These are phyloP conservation scores for Pichia inconspicua DNA, from an alignment of 1,139 yeast genomes.

Conservation along the genomic window DNA sequence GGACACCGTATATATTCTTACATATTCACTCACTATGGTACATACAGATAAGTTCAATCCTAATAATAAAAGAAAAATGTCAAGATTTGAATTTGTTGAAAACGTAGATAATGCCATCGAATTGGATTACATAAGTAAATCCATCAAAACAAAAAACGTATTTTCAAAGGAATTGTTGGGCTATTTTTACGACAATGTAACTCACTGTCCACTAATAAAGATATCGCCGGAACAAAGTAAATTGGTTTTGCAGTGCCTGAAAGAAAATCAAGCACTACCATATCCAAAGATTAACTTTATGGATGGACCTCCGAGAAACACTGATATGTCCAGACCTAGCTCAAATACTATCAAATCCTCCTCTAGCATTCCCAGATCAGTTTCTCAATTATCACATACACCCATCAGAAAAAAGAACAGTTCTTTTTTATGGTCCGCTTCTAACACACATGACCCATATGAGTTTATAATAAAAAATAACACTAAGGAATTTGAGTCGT, in stretches of 20 bases:
- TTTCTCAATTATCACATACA: conserved; percentile 5
- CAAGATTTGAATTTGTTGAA: conserved; percentile 49
- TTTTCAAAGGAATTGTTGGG: conserved; percentile 34
- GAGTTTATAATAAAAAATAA: conserved; percentile 23
- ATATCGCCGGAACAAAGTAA: conserved; percentile 21
- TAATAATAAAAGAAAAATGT: conserved; percentile 57
- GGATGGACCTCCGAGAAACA: not conserved
- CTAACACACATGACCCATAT: conserved; percentile 29
- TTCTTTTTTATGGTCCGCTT: conserved; percentile 23
- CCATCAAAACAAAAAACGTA: not conserved
- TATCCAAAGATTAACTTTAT: conserved; percentile 22
- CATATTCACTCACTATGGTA: conserved; percentile 54
- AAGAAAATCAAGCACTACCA: conserved; percentile 16
- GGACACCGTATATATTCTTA: conserved; percentile 49
- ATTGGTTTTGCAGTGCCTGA: conserved; percentile 16
- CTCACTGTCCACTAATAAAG: conserved; percentile 43
- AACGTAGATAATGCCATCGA: conserved; percentile 36
- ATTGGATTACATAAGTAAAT: conserved; percentile 26
- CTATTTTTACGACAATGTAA: conserved; percentile 58
- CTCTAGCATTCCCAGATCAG: conserved; percentile 2
- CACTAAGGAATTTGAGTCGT: conserved; percentile 14
- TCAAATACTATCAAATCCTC: conserved; percentile 2
- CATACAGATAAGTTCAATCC: conserved; percentile 65
- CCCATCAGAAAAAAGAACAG: conserved; percentile 22
- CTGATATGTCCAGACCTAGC: not conserved